Conservation (phyloP, 345 rosid species). For the Anastatica hierochuntica region DNA sequence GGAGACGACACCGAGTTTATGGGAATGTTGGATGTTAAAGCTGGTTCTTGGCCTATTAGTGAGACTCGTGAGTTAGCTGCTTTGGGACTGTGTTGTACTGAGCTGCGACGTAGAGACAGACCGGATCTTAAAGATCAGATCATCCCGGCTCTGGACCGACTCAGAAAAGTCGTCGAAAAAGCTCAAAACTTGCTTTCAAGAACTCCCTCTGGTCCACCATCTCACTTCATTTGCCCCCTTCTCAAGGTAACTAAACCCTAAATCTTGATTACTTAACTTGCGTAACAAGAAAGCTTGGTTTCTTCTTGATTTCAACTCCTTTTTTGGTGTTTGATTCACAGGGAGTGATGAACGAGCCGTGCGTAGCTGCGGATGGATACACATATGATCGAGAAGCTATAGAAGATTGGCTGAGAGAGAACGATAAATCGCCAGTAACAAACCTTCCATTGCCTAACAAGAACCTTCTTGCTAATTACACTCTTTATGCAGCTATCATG, state of each 20-base stretch:
- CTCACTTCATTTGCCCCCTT: constrained; percentile 72
- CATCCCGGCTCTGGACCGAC: constrained; percentile 54
- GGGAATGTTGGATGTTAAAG: constrained; percentile 25
- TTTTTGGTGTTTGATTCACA: constrained; percentile 24
- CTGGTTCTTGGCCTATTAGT: constrained; percentile 64
- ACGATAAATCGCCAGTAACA: constrained; percentile 60
- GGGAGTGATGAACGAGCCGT: constrained; percentile 76
- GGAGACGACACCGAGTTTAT: no score
- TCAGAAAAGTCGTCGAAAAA: constrained; percentile 41
- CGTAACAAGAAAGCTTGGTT: no score
- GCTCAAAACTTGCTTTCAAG: constrained; percentile 25
- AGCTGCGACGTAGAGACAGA: constrained; percentile 56
- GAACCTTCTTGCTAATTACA: constrained; percentile 52
- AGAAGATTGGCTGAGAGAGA: constrained; percentile 51
- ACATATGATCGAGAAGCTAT: constrained; percentile 66
- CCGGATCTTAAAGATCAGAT: constrained; percentile 44
- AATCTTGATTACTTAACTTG: no score
- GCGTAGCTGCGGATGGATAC: constrained; percentile 85
- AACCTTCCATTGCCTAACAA: constrained; percentile 35
- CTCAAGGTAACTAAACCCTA: constrained; percentile 56
- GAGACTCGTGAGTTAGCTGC: constrained; percentile 54
- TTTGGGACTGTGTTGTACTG: constrained; percentile 58
- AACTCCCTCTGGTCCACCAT: constrained; percentile 28
- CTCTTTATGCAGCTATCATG: constrained; percentile 50
- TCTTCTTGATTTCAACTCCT: not conserved